These are phyloP conservation scores for Fulvia fulva DNA, from an alignment of 2,329 filamentous ascomycete genomes.

Conservation along the genomic window DNA sequence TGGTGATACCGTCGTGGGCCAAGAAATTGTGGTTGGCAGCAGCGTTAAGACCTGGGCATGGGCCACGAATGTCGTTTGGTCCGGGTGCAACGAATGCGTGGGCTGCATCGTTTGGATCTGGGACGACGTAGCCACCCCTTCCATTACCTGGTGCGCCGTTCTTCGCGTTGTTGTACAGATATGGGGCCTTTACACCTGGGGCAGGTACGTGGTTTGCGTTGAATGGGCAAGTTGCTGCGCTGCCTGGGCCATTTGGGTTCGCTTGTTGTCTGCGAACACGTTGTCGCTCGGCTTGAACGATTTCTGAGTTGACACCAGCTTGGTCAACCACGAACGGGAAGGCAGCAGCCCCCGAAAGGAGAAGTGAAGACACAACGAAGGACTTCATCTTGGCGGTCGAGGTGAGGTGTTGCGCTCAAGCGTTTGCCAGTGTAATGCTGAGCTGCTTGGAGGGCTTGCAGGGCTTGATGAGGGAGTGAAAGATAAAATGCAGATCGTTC, in stretches of 20 bases:
- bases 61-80: constrained; percentile 39
- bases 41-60: constrained; percentile 42
- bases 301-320: constrained; percentile 36
- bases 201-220: constrained; percentile 33
- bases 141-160: constrained; percentile 41
- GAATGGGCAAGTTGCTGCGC: constrained; percentile 33
- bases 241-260: constrained; percentile 25
- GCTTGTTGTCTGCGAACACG: constrained; percentile 24
- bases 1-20: constrained; percentile 42
- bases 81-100: constrained; percentile 37
- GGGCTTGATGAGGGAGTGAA: not conserved
- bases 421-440: not conserved
- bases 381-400: constrained; percentile 24
- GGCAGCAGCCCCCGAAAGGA: constrained; percentile 28
- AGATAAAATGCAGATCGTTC: not conserved
- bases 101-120: constrained; percentile 39
- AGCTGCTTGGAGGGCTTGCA: not conserved
- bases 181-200: constrained; percentile 33
- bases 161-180: constrained; percentile 43
- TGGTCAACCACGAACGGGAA: constrained; percentile 39
- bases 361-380: constrained; percentile 21
- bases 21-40: constrained; percentile 45
- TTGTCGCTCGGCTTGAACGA: constrained; percentile 25
- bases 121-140: constrained; percentile 43
- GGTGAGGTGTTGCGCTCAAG: not conserved